Conservation (phyloP, 768 basidiomycete species). For the Psilocybe cyanescens region DNA sequence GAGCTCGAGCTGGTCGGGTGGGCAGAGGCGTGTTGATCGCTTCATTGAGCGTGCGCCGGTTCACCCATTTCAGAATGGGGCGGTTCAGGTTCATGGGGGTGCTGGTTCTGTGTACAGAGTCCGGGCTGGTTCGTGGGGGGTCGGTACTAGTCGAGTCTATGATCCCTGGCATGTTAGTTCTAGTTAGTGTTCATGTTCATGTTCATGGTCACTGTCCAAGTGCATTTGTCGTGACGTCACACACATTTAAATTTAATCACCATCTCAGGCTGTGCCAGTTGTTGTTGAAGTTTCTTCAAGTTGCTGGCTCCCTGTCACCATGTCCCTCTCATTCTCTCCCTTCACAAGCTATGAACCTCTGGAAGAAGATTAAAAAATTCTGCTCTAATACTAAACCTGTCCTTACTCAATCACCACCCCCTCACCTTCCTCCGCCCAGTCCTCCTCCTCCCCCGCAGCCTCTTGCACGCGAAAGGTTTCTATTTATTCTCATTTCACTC, state of each 20-base stretch:
- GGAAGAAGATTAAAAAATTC: constrained; percentile 1
- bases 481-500: background rate
- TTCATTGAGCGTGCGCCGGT: constrained; percentile 27
- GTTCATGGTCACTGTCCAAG: no score
- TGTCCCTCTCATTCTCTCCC: background rate
- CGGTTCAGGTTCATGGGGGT: background rate
- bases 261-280: constrained; percentile 10
- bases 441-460: background rate
- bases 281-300: background rate
- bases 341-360: background rate
- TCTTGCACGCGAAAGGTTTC: background rate
- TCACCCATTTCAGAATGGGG: constrained; percentile 52
- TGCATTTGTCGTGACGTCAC: constrained; percentile 36
- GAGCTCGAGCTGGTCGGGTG: constrained; percentile 45
- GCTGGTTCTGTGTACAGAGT: background rate
- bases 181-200: no score
- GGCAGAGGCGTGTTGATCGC: constrained; percentile 41
- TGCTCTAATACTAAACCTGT: background rate
- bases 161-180: constrained; percentile 18
- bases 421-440: background rate
- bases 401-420: background rate
- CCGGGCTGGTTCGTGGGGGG: background rate
- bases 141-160: constrained; percentile 10
- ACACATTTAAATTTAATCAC: background rate
- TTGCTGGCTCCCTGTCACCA: background rate